Percentiles rank a stretch among this genome's conserved stretches.
Conservation (phyloP, 192 early-diverging fungal genomes). For the Coemansia sp. region DNA sequence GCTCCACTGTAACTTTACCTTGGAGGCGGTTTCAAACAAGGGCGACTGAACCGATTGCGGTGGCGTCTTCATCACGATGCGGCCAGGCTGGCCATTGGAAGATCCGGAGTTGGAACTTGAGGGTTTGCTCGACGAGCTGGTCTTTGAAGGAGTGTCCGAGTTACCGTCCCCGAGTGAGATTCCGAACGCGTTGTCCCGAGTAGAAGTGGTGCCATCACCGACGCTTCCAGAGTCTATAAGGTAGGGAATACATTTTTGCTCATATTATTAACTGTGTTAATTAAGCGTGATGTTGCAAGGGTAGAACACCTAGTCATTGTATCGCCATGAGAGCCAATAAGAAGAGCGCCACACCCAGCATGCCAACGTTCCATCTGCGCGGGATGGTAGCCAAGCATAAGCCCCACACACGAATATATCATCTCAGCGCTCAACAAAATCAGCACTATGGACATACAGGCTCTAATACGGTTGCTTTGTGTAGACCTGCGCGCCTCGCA, state of each 20-base stretch:
- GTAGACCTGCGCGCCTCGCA: background rate
- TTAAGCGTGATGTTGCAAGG: background rate
- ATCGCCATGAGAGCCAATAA: background rate
- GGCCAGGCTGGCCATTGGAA: slow-evolving; percentile 53
- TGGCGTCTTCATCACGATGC: slow-evolving; percentile 52
- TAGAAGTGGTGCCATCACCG: slow-evolving; percentile 8
- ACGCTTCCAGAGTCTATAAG: background rate
- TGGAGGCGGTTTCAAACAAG: slow-evolving; percentile 45
- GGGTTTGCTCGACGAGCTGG: slow-evolving; percentile 29
- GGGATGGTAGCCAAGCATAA: background rate
- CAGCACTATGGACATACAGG: background rate
- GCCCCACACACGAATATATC: background rate
- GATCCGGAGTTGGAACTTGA: slow-evolving; percentile 35
- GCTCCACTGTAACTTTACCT: slow-evolving; percentile 50
- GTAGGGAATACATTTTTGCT: background rate
- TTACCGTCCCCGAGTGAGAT: slow-evolving; percentile 21
- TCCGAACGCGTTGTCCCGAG: slow-evolving; percentile 19
- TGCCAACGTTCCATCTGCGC: background rate
- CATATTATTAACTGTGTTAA: background rate
- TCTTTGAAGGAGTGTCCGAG: slow-evolving; percentile 31
- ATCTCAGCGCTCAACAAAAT: background rate
- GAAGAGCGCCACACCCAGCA: slow-evolving; percentile 7
- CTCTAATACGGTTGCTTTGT: background rate
- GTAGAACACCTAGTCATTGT: background rate
- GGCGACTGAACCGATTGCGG: slow-evolving; percentile 47